A percentile compares a stretch with the other conserved stretches of the same genome.
phyloP scores from a whole-genome alignment of 495 filamentous ascomycete genomes.

The Xylaria castorea region DNA sequence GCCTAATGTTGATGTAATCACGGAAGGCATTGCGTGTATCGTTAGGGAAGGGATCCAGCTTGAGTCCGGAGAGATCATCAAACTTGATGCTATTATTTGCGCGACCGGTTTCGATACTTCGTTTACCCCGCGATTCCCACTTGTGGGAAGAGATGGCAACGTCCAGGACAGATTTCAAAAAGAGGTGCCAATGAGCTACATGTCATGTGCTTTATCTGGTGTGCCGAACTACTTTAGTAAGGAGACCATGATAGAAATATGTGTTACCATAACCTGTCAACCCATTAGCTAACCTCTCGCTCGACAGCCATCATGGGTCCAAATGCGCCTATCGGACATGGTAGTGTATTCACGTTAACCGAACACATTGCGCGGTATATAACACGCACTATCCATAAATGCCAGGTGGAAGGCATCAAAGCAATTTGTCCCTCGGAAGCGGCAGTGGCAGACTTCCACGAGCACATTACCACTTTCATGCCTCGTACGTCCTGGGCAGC shows the following conservation, averaged over 20 bases:
- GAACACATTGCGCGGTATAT: conserved; percentile 59
- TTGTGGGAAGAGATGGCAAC: conserved; percentile 60
- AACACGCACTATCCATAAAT: conserved; percentile 50
- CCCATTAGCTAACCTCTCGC: conserved; percentile 31
- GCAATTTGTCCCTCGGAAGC: conserved; percentile 46
- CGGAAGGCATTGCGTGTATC: conserved; percentile 61
- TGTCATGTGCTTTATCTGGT: conserved; percentile 52
- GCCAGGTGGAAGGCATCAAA: conserved; percentile 52
- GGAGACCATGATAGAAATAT: conserved; percentile 16
- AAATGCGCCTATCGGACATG: conserved; percentile 58
- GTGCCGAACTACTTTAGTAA: conserved; percentile 59
- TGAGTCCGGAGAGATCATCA: conserved; percentile 59
- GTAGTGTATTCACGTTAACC: conserved; percentile 54
- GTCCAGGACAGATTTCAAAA: conserved; percentile 50
- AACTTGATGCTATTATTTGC: conserved; percentile 71
- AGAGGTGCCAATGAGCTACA: conserved; percentile 50
- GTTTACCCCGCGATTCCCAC: conserved; percentile 66
- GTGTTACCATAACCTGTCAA: neutral
- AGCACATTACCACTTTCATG: conserved; percentile 55
- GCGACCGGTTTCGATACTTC: conserved; percentile 72
- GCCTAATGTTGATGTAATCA: conserved; percentile 66
- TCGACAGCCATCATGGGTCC: conserved; percentile 54
- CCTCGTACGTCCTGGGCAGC: conserved; percentile 55
- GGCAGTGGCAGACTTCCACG: conserved; percentile 54
- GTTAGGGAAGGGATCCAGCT: conserved; percentile 66